Base-by-base conservation (phyloP, 441 rosid species). In the Aleurites moluccanus region DNA sequence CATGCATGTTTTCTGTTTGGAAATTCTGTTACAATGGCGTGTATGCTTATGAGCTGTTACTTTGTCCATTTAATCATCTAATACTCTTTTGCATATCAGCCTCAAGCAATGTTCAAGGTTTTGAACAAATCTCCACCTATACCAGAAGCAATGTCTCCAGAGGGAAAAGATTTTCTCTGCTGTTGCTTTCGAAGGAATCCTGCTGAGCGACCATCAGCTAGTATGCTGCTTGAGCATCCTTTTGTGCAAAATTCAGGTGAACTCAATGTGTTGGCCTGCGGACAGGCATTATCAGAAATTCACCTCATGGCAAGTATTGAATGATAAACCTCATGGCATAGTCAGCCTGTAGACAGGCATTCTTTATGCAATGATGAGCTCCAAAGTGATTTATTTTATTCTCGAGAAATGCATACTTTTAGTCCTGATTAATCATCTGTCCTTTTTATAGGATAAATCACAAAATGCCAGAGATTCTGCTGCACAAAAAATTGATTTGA, bases 81-180 rank as follows among this genome's bases (percentile, higher is more conserved):
- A 59, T 72, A 42, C 1, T 73, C 69, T 78, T 80, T n/a, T 30
- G 40, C 75, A 42, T 62, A 60, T 76, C 89, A 90, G 95, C 89
- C 89, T 75, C 82, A 72, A 75, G 96, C 90, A 6, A 85, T 89
- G 93, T 90, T 87, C 89, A 86, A 87, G 83, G 86, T 85, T 62
- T 66, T 90, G 80, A 50, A 82, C 78, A 67, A 60, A 69, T 63
- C 72, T 75, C 96, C 93, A 9, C 76, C 85, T 21, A 81, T 90
- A 60, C 96, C 93, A 14, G 85, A 88, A 69, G 75, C 78, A 11
- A 76, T 90, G 74, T 89, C 93, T 60, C 68, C 83, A 0, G 88
- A 84, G 63, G 93, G 86, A 57, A 90, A 83, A 83, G 86, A 90
- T 78, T 90, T 90, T 78, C 89, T 89, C 55, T 57, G 35, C 11